Percentiles rank a stretch among this genome's conserved stretches.
Conservation (phyloP, 306 rosid species). For the Quercus mongolica region DNA sequence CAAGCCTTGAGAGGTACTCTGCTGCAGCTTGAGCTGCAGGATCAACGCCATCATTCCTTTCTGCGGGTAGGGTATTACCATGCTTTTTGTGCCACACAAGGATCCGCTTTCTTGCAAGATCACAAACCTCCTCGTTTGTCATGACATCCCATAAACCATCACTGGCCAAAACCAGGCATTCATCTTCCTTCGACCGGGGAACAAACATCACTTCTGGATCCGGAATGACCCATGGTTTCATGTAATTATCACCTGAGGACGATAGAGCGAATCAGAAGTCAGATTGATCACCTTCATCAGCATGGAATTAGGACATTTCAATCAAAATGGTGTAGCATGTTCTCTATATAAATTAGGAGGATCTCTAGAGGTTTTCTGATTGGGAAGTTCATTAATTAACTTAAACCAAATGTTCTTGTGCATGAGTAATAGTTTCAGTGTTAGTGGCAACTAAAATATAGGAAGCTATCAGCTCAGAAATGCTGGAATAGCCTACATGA, state of each 20-base stretch:
- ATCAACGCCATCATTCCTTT: slow-evolving; percentile 41
- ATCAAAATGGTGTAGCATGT: not conserved
- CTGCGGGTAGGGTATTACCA: slow-evolving; percentile 26
- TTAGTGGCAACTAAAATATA: too few relatives aligned
- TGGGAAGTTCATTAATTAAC: not conserved
- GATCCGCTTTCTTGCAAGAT: slow-evolving; percentile 64
- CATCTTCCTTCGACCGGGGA: slow-evolving; percentile 55
- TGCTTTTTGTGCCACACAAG: slow-evolving; percentile 76
- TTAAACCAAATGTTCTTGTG: not conserved
- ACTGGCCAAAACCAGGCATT: slow-evolving; percentile 73
- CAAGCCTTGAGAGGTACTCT: slow-evolving; percentile 64
- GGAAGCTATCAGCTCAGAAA: too few relatives aligned
- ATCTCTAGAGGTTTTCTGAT: not conserved
- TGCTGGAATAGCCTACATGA: too few relatives aligned
- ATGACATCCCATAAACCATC: slow-evolving; percentile 89
- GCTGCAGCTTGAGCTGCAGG: slow-evolving; percentile 83
- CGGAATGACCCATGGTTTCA: slow-evolving; percentile 80
- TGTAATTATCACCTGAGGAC: slow-evolving; percentile 66
- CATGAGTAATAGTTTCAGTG: too few relatives aligned
- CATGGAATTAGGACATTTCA: not conserved
- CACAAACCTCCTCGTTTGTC: slow-evolving; percentile 81
- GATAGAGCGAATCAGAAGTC: not conserved
- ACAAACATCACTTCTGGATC: slow-evolving; percentile 65
- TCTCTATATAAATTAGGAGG: not conserved
- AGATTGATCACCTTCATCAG: not conserved